These are phyloP conservation scores for Kockovaella imperatae DNA, from an alignment of 768 basidiomycete genomes.

Conservation along the genomic window DNA sequence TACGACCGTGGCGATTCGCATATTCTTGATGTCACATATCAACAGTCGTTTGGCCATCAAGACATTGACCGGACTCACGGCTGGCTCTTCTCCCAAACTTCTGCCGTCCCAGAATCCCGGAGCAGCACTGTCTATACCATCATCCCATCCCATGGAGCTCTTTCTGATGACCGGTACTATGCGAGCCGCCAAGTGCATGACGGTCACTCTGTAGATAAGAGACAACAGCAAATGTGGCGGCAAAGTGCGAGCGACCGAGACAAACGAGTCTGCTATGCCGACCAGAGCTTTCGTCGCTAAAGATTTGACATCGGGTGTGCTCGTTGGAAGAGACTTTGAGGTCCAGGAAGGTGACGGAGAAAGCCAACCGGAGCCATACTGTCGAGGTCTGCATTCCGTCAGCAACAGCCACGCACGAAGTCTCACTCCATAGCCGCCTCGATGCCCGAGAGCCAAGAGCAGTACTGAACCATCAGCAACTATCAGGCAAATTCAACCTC, in stretches of 20 bases:
- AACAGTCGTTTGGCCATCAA: neutral
- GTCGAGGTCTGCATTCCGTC: constrained; percentile 32
- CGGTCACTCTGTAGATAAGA: constrained; percentile 43
- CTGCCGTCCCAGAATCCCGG: constrained; percentile 41
- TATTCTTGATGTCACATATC: constrained; percentile 19
- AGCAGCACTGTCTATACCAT: constrained; percentile 17
- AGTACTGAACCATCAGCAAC: constrained; percentile 24
- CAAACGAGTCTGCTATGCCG: constrained; percentile 10
- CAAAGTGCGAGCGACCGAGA: constrained; percentile 22
- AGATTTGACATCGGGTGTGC: constrained; percentile 7
- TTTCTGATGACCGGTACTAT: constrained; percentile 45
- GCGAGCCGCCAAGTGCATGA: constrained; percentile 40
- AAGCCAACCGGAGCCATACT: constrained; percentile 39
- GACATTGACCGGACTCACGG: constrained; percentile 19
- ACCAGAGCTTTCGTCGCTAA: constrained; percentile 12
- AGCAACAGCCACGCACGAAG: neutral
- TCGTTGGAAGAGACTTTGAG: constrained; percentile 6
- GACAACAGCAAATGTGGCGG: constrained; percentile 41
- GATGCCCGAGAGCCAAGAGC: constrained; percentile 41
- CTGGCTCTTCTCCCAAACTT: constrained; percentile 37
- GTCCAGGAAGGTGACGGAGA: constrained; percentile 11
- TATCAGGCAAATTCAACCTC: constrained; percentile 4
- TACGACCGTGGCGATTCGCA: constrained; percentile 42
- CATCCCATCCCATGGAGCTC: constrained; percentile 36
- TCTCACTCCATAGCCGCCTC: constrained; percentile 41